Base-by-base conservation (phyloP, 2,329 filamentous ascomycete species). In the Aspergillus uvarum region DNA sequence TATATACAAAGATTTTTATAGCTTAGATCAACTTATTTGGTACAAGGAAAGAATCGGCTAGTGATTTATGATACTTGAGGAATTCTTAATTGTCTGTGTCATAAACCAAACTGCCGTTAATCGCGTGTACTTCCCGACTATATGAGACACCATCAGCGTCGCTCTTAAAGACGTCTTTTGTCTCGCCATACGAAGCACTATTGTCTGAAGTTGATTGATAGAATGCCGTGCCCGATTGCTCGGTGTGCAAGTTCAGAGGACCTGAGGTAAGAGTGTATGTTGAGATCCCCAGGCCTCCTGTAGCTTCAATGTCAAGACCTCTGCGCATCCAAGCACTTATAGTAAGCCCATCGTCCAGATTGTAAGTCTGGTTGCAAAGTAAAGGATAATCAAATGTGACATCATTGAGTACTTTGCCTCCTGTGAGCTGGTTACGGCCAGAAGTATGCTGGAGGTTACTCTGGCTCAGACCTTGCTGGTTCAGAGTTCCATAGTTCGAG, bases 301-400 rank as follows among this genome's bases (percentile, higher is more conserved):
- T 68, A 8, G 69, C 62, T 5, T 63, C 59, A 8, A 84, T 77
- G 19, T 80, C 68, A 38, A 86, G 80, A 12, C 80, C 81, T 14
- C 82, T 80, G 48, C 72, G 72, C 65, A 87, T 72, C n/a, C 68
- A 72, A 11, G 79, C 83, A 24, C 76, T 68, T 58, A 83, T 80
- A 2, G 77, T 78, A 54, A 85, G 74, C n/a, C 77, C 79, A 55
- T 82, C 74, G 64, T 82, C 79, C 1, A 26, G 80, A 12, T 72
- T 69, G 57, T 82, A 82, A 1, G 81, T 81, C 16, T 81, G 83
- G 66, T 84, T 84, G 51, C 84, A 84, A 65, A 78, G 81, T 0
- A 91, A 73, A 0, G 88, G 88, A 67, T 89, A 91, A 8, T 73
- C 73, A 70, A 87, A 89, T 4, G 63, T 71, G 26, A 76, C 73